phyloP scores from a whole-genome alignment of 495 filamentous ascomycete species.

The Cercophora samala region DNA sequence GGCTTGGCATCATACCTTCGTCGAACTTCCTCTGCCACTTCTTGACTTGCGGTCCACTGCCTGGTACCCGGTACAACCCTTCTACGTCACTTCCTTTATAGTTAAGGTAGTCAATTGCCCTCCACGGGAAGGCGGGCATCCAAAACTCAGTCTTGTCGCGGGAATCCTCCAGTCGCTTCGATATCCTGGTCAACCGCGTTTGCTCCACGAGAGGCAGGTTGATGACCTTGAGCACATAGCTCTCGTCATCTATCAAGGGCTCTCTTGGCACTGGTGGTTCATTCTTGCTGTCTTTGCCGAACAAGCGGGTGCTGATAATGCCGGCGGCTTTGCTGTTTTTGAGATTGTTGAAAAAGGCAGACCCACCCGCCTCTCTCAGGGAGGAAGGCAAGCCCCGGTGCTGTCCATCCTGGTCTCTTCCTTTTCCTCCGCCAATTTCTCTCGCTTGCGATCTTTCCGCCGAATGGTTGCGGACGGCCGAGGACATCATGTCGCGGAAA shows the following conservation, averaged over 20 bases:
- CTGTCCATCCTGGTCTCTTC: slow-evolving; percentile 44
- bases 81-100: slow-evolving; percentile 87
- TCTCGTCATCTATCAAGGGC: slow-evolving; percentile 60
- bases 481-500: slow-evolving; percentile 61
- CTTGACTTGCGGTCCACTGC: slow-evolving; percentile 77
- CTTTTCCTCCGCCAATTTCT: slow-evolving; percentile 38
- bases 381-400: slow-evolving; percentile 43
- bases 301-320: slow-evolving; percentile 72
- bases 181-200: slow-evolving; percentile 80
- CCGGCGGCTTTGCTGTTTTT: slow-evolving; percentile 73
- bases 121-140: slow-evolving; percentile 91
- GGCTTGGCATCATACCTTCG: slow-evolving; percentile 50
- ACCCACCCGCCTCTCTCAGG: slow-evolving; percentile 62
- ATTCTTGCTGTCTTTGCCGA: slow-evolving; percentile 70
- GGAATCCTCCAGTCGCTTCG: slow-evolving; percentile 75
- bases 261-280: slow-evolving; percentile 69
- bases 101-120: slow-evolving; percentile 91
- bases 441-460: slow-evolving; percentile 54
- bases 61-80: slow-evolving; percentile 83
- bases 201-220: slow-evolving; percentile 79
- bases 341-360: slow-evolving; percentile 66
- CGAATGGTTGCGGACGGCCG: slow-evolving; percentile 58
- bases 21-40: slow-evolving; percentile 87
- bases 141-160: slow-evolving; percentile 93
- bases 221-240: slow-evolving; percentile 74